Evolutionary conservation across 495 filamentous ascomycete species (phyloP), one percentile per base, ranked within the genome.

Genomic region (Penicillium samsonianum): DNA sequence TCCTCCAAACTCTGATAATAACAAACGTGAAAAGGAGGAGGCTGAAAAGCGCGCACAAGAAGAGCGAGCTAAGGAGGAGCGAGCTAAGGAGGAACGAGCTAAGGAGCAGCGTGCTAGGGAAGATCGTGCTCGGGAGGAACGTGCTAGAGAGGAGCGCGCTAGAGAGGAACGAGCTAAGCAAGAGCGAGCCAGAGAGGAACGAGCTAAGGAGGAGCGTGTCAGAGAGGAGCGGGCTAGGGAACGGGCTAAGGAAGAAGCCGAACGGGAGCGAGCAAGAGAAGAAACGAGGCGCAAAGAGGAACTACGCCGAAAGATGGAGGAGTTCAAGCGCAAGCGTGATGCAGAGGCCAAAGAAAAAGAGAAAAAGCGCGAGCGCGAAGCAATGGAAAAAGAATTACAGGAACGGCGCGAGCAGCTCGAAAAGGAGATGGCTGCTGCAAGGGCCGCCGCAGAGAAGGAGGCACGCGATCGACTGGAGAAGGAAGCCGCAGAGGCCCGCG

Each of bases 201-300:
- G 49, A 5, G 53, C 35, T 11, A 49, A 53, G 14, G 57, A 62
- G 28, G 47, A 58, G 41, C 28, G 41, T 23, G 58, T 44, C 8
- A 57, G 56, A 22, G 62, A 68, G 41, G 59, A 61, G 40, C 54
- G 53, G 25, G 50, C 61, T 38, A 52, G 52, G 49, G 55, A 50
- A 58, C 54, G 57, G 30, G 70, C 55, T 30, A 63, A 69, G 45
- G 72, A 65, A 22, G 82, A 77, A 55, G 80, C 77, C 9, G 79
- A 80, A 9, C 89, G 87, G 86, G 86, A 91, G 62, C 87, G 80
- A 58, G 89, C 85, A 3, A 75, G 84, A 52, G 88, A 91, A 66
- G 90, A 92, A 60, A 84, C 86, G 52, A 73, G 69, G 62, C 74
- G 67, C 42, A 80, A 76, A 65, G 71, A 75, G 55, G 74, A 80